A percentile compares a stretch with the other conserved stretches of the same genome.
Conservation (phyloP, 345 rosid genomes). For the Microcos paniculata region DNA sequence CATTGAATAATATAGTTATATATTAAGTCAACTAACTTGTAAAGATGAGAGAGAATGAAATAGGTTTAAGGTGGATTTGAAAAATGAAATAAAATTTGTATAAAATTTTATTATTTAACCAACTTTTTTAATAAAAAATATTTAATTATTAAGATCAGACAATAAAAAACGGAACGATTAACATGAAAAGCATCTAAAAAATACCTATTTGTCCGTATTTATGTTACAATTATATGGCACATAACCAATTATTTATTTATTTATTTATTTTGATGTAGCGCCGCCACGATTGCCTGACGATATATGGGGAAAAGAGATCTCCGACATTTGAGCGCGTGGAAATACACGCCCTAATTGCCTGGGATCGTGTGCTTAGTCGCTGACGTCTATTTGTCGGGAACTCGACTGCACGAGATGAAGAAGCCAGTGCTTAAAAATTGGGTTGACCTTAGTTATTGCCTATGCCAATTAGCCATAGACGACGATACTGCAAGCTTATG, state of each 20-base stretch:
- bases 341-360: conserved; percentile 16
- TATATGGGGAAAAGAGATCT: conserved; percentile 10
- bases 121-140: no score
- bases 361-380: conserved; percentile 11
- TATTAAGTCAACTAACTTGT: no score
- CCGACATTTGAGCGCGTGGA: conserved; percentile 20
- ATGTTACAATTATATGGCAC: background rate
- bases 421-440: background rate
- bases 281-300: conserved; percentile 38
- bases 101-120: no score
- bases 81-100: no score
- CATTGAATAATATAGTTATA: no score
- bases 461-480: background rate
- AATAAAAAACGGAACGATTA: no score
- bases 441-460: background rate
- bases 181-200: no score
- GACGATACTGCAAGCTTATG: background rate
- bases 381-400: conserved; percentile 19
- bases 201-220: no score
- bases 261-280: conserved; percentile 13
- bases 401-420: background rate
- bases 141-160: no score
- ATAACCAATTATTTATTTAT: background rate
- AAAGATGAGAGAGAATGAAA: no score
- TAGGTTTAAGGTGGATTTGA: no score